Conservation (phyloP, 768 basidiomycete genomes). For the Brasilioporus rufonigricans region DNA sequence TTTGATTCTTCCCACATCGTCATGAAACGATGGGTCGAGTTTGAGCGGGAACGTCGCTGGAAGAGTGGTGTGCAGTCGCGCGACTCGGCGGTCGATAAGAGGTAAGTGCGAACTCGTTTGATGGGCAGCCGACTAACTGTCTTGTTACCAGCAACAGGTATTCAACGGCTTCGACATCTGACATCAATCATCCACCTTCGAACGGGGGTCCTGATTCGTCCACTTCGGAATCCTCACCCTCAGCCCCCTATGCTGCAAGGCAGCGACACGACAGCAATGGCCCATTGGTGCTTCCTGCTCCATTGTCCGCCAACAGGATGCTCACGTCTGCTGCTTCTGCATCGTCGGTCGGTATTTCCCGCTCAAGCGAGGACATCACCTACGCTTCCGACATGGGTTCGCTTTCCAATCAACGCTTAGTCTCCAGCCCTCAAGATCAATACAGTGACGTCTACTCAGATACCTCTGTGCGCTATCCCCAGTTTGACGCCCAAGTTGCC, state of each 20-base stretch:
- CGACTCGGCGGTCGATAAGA: constrained; percentile 70
- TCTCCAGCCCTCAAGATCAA: constrained; percentile 36
- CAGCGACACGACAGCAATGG: constrained; percentile 68
- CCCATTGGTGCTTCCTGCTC: constrained; percentile 72
- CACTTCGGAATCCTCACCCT: constrained; percentile 55
- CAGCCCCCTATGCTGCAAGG: constrained; percentile 39
- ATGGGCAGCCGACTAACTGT: constrained; percentile 17
- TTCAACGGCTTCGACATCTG: constrained; percentile 76
- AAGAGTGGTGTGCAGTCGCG: constrained; percentile 82
- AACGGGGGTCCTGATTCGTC: constrained; percentile 52
- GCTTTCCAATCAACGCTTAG: constrained; percentile 43
- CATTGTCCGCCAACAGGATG: constrained; percentile 59
- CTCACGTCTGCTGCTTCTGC: constrained; percentile 41
- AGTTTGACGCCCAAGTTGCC: constrained; percentile 42
- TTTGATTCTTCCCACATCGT: constrained; percentile 97
- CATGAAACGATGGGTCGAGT: constrained; percentile 99
- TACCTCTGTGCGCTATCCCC: constrained; percentile 20
- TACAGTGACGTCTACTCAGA: constrained; percentile 28
- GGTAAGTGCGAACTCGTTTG: constrained; percentile 41
- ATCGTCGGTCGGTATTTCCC: constrained; percentile 42
- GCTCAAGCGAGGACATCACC: constrained; percentile 42
- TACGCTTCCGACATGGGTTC: constrained; percentile 36
- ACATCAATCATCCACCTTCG: constrained; percentile 59
- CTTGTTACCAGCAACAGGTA: constrained; percentile 52
- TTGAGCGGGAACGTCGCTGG: constrained; percentile 94